A percentile compares a stretch with the other conserved stretches of the same genome.
phyloP scores from a whole-genome alignment of 2,329 filamentous ascomycete genomes.

The Endothia cerciana region DNA sequence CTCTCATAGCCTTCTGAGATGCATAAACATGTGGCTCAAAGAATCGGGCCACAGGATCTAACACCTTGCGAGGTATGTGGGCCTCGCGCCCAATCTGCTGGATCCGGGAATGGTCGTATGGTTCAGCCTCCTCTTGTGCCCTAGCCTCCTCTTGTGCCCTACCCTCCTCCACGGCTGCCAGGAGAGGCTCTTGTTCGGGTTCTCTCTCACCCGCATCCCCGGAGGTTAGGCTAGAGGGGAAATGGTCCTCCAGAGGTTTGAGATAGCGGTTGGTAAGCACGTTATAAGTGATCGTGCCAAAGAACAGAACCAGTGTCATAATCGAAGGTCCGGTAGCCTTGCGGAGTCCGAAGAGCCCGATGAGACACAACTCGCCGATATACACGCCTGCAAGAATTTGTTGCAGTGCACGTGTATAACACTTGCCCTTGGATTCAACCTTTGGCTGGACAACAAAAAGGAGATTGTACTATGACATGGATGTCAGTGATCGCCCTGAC shows the following conservation, averaged over 20 bases:
- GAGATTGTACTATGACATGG: slow-evolving; percentile 66
- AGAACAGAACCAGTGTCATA: slow-evolving; percentile 19
- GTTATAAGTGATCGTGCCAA: slow-evolving; percentile 22
- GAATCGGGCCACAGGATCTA: slow-evolving; percentile 24
- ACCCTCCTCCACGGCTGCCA: slow-evolving; percentile 24
- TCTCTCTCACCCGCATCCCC: slow-evolving; percentile 5
- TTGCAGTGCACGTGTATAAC: slow-evolving; percentile 86
- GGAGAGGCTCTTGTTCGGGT: slow-evolving; percentile 22
- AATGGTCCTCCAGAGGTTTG: slow-evolving; percentile 28
- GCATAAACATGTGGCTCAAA: slow-evolving; percentile 27
- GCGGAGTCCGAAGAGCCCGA: slow-evolving; percentile 75
- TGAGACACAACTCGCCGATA: slow-evolving; percentile 75
- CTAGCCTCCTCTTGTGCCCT: slow-evolving; percentile 21
- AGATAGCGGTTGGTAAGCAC: slow-evolving; percentile 26
- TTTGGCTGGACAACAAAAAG: slow-evolving; percentile 78
- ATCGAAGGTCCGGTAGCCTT: slow-evolving; percentile 27
- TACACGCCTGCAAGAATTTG: slow-evolving; percentile 84
- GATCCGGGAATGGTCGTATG: slow-evolving; percentile 17
- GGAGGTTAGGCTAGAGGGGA: slow-evolving; percentile 17
- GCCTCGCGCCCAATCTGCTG: slow-evolving; percentile 22
- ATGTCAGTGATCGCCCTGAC: neutral
- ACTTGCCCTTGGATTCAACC: slow-evolving; percentile 83
- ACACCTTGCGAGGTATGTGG: slow-evolving; percentile 21
- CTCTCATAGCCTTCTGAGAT: slow-evolving; percentile 26
- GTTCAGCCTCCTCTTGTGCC: slow-evolving; percentile 16